Base-by-base conservation (phyloP, 164 flowering plant species). In the Echeveria elegans region DNA sequence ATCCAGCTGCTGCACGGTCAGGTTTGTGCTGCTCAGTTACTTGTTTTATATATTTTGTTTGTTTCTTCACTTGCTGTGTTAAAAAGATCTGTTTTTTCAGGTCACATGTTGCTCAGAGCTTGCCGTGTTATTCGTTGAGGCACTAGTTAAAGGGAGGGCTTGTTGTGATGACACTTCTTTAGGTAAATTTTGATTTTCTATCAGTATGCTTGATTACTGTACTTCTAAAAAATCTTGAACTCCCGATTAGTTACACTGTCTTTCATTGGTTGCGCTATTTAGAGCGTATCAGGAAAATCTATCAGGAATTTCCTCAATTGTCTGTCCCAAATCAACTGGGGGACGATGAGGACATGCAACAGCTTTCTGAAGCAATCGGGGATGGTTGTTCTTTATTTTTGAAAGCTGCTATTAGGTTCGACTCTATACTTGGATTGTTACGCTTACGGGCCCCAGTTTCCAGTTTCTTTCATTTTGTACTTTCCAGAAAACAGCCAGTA, bases 81-180 rank as follows among this genome's bases (percentile, higher is more conserved):
- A n/a, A n/a, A n/a, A n/a, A n/a, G n/a, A n/a, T n/a, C n/a, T n/a
- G n/a, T n/a, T n/a, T n/a, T n/a, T n/a, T n/a, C 81, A 95, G 99
- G 81, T 92, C 70, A 89, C 90, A 40, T 95, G 99, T 77, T 97
- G 99, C 66, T 82, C 92, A 60, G 97, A 95, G 81, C 94, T 95
- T 79, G 89, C 96, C 64, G 77, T 78, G 7, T 67, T 88, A 72
- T 90, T 87, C 72, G 90, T 85, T 66, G 99, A 95, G 69, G 82
- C 79, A 19, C 96, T 95, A 73, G 88, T 78, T 37, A 92, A 89
- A 75, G 97, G 85, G 68, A 88, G 82, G 76, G 50, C 81, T 76
- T 77, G 83, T 65, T 89, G 67, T 69, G 75, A 74, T 70, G 88
- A 85, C n/a, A 84, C 85, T 56, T 76, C 73, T 66, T 83, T 92